Evolutionary conservation across 192 early-diverging fungal species (phyloP), one percentile per base, ranked within the genome.

Genomic region (Gaertneriomyces sp.): DNA sequence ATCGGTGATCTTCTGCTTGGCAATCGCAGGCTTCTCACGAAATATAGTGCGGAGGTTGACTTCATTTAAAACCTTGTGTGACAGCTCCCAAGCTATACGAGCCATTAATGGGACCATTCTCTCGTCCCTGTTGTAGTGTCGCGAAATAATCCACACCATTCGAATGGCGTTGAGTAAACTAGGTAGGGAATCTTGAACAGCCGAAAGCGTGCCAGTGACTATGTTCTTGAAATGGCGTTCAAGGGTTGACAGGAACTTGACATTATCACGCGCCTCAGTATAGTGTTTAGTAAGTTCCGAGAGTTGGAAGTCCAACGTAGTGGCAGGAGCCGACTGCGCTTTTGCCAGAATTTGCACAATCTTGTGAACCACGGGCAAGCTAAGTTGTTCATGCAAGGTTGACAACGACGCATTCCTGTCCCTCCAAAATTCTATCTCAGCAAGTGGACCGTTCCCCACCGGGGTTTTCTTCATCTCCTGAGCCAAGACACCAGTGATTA

Each of bases 141-240:
- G 62, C 8, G 85, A 86, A 58, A 86, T 86, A 58, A 86, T 86
- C 85, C 85, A 86, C 10, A 86, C 85, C 85, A 86, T 86, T 6
- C 85, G 70, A 45, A 86, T 82, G 0, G 85, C 79, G 58, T 86
- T 86, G 67, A 86, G 72, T 11, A 86, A 68, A 5, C 72, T 75
- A 40, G 80, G 76, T 6, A 86, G 68, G 1, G 85, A 83, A 62
- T 86, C 85, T 66, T 76, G 72, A 3, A 86, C 80, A 45, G 76
- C 79, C 19, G 47, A 54, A 14, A 86, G 71, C 38, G 77, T 78
- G 16, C 80, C 85, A 6, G 72, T 76, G 16, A 81, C 69, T 43
- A 86, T 81, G 52, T 81, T 83, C 64, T 86, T 86, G 60, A 86
- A 86, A 45, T 85, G 85, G 9, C 85, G 74, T 66, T 86, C 85